Evolutionary conservation across 495 filamentous ascomycete species (phyloP).

Genomic region (Aspergillus panamensis): DNA sequence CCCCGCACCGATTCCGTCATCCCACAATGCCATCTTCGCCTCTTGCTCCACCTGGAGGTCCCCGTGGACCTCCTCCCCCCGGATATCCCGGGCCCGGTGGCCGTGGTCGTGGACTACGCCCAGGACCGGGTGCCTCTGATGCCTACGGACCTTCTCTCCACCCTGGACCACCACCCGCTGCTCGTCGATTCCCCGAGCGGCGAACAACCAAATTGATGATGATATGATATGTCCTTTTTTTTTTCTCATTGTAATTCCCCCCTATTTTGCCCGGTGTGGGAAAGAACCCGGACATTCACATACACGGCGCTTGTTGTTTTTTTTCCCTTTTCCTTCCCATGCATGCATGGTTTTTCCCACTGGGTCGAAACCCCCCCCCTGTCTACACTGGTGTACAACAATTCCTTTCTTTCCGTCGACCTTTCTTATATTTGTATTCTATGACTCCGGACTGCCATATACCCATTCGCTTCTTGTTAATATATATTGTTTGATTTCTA

Average conservation of each 20-base stretch:
- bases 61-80: constrained; percentile 23
- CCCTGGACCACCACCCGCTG: constrained; percentile 23
- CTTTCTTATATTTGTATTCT: not conserved
- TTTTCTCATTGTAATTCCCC: not conserved
- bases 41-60: constrained; percentile 16
- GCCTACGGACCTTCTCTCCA: constrained; percentile 23
- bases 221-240: constrained; percentile 52
- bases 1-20: constrained; percentile 32
- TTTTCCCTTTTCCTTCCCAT: not conserved
- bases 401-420: not conserved
- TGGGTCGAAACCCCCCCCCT: not conserved
- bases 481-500: not conserved
- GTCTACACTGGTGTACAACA: not conserved
- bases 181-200: constrained; percentile 61
- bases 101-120: constrained; percentile 25
- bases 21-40: constrained; percentile 34
- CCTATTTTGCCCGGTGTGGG: not conserved
- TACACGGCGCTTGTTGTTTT: constrained; percentile 1
- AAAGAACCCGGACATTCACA: not conserved
- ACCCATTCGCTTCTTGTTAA: constrained; percentile 10
- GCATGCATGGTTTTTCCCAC: not conserved
- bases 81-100: constrained; percentile 20
- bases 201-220: constrained; percentile 84
- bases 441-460: constrained; percentile 11
- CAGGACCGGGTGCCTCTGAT: constrained; percentile 24